A percentile compares a stretch with the other conserved stretches of the same genome.
Evolutionary conservation across 2,329 filamentous ascomycete species (phyloP).

Genomic region (Coniochaeta sp.): DNA sequence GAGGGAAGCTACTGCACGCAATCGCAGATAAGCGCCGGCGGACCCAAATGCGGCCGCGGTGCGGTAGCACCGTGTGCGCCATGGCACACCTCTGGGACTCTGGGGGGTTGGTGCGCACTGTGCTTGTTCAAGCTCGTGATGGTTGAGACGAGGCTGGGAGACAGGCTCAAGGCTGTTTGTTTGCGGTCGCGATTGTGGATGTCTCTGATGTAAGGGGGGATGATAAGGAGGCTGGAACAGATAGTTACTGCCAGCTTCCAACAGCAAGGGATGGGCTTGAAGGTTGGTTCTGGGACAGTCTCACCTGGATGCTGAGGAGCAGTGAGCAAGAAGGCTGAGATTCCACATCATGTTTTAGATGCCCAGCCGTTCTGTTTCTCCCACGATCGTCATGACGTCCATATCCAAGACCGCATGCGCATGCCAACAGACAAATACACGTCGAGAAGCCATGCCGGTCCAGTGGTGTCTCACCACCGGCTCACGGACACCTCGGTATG

Average conservation of each 20-base stretch:
- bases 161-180: background rate
- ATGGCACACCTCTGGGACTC: background rate
- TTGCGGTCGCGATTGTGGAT: background rate
- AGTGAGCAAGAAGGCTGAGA: no score
- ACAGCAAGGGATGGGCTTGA: background rate
- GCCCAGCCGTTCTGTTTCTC: background rate
- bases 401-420: background rate
- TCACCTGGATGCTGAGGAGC: no score
- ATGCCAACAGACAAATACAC: background rate
- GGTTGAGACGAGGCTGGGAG: background rate
- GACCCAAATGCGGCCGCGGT: slow-evolving; percentile 1
- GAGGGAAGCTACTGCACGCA: background rate
- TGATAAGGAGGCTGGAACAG: background rate
- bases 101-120: background rate
- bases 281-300: no score
- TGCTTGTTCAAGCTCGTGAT: background rate
- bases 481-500: background rate
- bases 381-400: background rate
- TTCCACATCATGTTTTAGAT: background rate
- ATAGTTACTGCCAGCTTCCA: no score
- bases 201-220: background rate
- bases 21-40: background rate
- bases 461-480: background rate
- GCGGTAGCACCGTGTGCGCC: background rate
- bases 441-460: background rate